phyloP scores from a whole-genome alignment of 208 protist species.

The Leishmania lainsoni region DNA sequence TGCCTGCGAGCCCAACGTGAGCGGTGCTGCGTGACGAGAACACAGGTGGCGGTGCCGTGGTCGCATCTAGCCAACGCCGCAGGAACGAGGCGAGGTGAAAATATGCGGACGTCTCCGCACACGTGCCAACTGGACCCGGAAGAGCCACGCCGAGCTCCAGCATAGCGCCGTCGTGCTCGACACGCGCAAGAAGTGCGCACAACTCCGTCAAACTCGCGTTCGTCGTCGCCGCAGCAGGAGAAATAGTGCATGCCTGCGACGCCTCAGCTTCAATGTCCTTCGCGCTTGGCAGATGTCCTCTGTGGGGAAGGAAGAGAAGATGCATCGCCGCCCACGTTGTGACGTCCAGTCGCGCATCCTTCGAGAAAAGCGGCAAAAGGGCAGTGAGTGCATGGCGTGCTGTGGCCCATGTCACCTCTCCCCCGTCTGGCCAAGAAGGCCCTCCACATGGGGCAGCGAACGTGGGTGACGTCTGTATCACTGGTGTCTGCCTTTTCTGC shows the following conservation, averaged over 20 bases:
- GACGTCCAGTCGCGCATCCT: constrained; percentile 36
- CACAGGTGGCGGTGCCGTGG: neutral
- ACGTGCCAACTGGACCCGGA: neutral
- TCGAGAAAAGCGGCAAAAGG: constrained; percentile 48
- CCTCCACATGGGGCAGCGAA: neutral
- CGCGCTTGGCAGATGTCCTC: neutral
- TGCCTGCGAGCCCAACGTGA: neutral
- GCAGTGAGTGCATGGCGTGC: constrained; percentile 49
- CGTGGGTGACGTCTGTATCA: neutral
- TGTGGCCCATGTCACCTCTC: constrained; percentile 20
- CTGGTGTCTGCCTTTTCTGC: neutral
- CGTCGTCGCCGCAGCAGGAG: neutral
- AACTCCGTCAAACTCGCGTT: constrained; percentile 20
- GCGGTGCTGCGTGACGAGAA: neutral
- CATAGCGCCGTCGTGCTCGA: constrained; percentile 20
- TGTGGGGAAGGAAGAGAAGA: constrained; percentile 24
- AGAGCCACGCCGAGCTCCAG: constrained; percentile 13
- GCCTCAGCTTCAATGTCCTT: no score
- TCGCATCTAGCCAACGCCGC: constrained; percentile 13
- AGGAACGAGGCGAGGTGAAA: constrained; percentile 19
- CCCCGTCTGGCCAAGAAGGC: neutral
- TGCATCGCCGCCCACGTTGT: constrained; percentile 34
- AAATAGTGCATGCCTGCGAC: neutral
- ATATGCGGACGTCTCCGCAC: neutral
- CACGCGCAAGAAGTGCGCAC: constrained; percentile 24